Percentiles rank a stretch among this genome's conserved stretches.
These are phyloP conservation scores for Phoenix roebelenii DNA, from an alignment of 176 grass and related monocot genomes.

Conservation along the genomic window DNA sequence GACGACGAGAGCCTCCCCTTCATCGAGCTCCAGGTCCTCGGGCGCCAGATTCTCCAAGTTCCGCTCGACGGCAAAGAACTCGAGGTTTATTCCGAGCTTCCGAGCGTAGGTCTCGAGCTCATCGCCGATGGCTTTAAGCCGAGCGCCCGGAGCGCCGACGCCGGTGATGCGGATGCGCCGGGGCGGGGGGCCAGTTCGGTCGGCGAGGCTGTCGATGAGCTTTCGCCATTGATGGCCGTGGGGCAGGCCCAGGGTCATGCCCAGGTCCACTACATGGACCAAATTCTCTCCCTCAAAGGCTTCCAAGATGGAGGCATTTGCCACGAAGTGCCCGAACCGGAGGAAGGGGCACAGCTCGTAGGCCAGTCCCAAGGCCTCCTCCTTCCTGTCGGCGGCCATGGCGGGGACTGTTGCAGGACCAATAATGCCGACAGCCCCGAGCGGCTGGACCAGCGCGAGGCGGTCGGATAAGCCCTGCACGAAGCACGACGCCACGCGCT, in stretches of 20 bases:
- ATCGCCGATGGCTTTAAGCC: slow-evolving; percentile 25
- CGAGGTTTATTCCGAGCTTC: slow-evolving; percentile 26
- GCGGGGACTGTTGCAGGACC: not conserved
- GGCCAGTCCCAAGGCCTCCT: slow-evolving; percentile 47
- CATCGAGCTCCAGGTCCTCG: slow-evolving; percentile 27
- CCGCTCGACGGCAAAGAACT: slow-evolving; percentile 36
- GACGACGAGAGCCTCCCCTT: slow-evolving; percentile 36
- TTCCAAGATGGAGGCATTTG: slow-evolving; percentile 50
- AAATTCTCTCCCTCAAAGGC: slow-evolving; percentile 50
- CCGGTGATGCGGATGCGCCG: slow-evolving; percentile 36
- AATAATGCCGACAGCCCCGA: slow-evolving; percentile 16
- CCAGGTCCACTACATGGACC: slow-evolving; percentile 58
- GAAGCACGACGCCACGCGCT: slow-evolving; percentile 67
- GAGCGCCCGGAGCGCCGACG: slow-evolving; percentile 23
- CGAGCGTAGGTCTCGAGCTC: slow-evolving; percentile 30
- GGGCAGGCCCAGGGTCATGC: slow-evolving; percentile 49
- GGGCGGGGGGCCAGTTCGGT: slow-evolving; percentile 15
- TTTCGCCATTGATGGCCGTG: slow-evolving; percentile 43
- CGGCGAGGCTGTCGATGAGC: slow-evolving; percentile 41
- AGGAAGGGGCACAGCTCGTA: slow-evolving; percentile 76
- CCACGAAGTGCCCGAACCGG: slow-evolving; percentile 67
- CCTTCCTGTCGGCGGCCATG: slow-evolving; percentile 15
- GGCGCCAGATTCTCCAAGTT: slow-evolving; percentile 38
- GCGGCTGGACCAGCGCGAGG: slow-evolving; percentile 40
- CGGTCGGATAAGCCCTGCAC: slow-evolving; percentile 56